Base-by-base conservation (phyloP, 352 stramenopile genomes). In the Chrysophaeum taylorii region DNA sequence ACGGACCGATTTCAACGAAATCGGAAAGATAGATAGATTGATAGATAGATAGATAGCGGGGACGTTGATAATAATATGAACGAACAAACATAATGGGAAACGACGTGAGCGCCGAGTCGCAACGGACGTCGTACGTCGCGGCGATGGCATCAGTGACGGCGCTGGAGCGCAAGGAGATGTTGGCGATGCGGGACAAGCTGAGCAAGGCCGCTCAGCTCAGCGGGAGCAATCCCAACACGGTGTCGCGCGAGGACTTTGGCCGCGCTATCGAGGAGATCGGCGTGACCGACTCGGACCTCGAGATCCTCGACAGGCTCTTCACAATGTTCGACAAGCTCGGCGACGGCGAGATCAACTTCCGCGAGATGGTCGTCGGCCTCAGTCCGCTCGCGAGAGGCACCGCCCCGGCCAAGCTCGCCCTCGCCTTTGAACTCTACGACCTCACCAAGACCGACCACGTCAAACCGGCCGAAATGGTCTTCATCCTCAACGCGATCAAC, bases 291-390 rank as follows among this genome's bases (percentile, higher is more conserved):
- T 68, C 73, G 42, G 76, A 81, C 64, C 43, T 68, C 2, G 76
- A 81, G 60, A 81, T 81, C 25, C 50, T 81, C 27, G 66, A 79
- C 38, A 53, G 70, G 0, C 62, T 81, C 42, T 80, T 80, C 66
- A 81, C 71, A 33, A 80, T 81, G 74, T 76, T 75, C 27, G 76
- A 81, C 66, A 79, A 79, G 60, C 72, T 72, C 4, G 76, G 76
- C 25, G 76, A 79, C 60, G 74, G 77, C 41, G 68, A 76, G 52
- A 80, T 81, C 54, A 75, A 76, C 54, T 80, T 69, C 43, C 74
- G 73, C 41, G 76, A 80, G 36, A 79, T 79, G 38, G 64, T 81
- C 42, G 74, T 75, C n/a, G 76, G 76, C 14, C 61, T 81, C n/a
- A 64, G 71, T 2, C 76, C 76, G 14, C 70, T 81, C 21, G 76